Percentiles rank a stretch among this genome's conserved stretches.
phyloP scores from a whole-genome alignment of 1,139 yeast species.

The Saccharomycopsis crataegensis region DNA sequence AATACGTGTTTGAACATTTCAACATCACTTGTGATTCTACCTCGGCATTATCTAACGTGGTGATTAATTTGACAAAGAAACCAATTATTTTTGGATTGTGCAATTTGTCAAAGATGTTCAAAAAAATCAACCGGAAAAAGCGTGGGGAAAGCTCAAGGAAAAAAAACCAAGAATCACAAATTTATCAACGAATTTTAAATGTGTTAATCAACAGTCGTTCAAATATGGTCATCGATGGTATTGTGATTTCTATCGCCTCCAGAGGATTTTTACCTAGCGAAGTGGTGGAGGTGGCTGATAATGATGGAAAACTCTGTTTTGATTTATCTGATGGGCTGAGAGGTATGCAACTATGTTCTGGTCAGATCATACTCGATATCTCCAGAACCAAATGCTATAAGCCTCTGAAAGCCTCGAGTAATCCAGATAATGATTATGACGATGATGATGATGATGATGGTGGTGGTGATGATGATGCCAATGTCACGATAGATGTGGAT shows the following conservation, averaged over 20 bases:
- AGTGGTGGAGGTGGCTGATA: neutral
- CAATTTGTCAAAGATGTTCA: neutral
- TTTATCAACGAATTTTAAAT: neutral
- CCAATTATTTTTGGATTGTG: constrained; percentile 10
- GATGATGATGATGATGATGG: no score
- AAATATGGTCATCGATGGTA: constrained; percentile 5
- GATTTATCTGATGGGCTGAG: constrained; percentile 10
- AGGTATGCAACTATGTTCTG: constrained; percentile 8
- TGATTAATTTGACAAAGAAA: constrained; percentile 11
- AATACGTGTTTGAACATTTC: neutral
- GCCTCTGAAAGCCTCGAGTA: no score
- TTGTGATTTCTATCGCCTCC: constrained; percentile 10
- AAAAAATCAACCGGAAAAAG: neutral
- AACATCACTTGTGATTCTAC: neutral
- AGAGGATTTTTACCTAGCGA: constrained; percentile 9
- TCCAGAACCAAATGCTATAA: neutral
- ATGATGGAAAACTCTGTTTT: neutral
- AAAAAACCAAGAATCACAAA: neutral
- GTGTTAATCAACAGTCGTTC: neutral
- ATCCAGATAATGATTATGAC: no score
- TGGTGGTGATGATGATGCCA: no score
- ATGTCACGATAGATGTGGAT: neutral
- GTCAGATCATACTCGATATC: neutral
- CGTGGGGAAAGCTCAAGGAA: neutral
- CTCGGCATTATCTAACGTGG: neutral